phyloP scores from a whole-genome alignment of 2,329 filamentous ascomycete species.

The Colletotrichum caudatum region DNA sequence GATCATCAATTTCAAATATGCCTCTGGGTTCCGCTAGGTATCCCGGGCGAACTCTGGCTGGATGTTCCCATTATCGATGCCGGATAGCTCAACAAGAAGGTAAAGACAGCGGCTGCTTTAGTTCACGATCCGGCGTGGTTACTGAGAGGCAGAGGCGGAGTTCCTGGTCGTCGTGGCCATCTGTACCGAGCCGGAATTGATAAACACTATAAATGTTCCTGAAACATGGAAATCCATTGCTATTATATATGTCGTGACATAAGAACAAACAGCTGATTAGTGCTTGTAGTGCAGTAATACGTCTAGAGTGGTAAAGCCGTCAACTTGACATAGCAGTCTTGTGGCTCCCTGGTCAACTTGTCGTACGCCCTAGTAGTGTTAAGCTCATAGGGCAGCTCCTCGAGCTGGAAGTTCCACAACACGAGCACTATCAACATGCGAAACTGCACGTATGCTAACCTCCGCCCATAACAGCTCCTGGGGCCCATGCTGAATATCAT shows the following conservation, averaged over 20 bases:
- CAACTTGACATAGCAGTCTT: conserved; percentile 32
- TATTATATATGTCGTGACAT: not conserved
- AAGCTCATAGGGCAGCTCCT: conserved; percentile 23
- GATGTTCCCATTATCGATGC: no score
- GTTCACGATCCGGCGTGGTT: no score
- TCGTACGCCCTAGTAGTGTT: conserved; percentile 32
- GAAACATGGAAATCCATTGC: not conserved
- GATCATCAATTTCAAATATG: no score
- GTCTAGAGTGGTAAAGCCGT: conserved; percentile 8
- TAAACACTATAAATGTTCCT: not conserved
- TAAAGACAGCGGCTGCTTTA: no score
- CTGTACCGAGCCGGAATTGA: not conserved
- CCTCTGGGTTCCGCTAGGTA: no score
- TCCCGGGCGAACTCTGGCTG: no score
- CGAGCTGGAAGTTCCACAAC: conserved; percentile 29
- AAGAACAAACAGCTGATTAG: no score
- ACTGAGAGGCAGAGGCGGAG: no score
- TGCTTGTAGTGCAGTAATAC: not conserved
- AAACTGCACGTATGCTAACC: conserved; percentile 52
- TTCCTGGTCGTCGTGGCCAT: no score
- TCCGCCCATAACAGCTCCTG: conserved; percentile 54
- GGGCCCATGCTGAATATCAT: conserved; percentile 53
- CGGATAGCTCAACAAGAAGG: no score
- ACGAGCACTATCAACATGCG: conserved; percentile 51
- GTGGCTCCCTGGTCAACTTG: conserved; percentile 32